Evolutionary conservation across 495 filamentous ascomycete genomes (phyloP).

Genomic region (Trichoderma reesei): DNA sequence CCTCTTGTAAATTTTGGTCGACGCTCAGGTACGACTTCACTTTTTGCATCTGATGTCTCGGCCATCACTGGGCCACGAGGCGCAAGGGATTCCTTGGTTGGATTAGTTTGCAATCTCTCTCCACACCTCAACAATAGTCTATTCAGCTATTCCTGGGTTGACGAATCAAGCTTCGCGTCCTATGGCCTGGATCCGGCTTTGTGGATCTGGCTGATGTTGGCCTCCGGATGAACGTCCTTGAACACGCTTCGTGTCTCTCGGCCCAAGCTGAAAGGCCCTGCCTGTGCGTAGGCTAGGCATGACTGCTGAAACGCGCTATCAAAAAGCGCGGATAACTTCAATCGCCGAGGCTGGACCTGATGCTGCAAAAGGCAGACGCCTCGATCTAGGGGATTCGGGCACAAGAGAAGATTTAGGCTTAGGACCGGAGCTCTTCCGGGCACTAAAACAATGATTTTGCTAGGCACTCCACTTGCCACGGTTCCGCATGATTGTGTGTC

Average conservation of each 20-base stretch:
- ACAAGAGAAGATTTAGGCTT: background rate
- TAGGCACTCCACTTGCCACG: background rate
- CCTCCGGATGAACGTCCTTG: background rate
- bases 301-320: background rate
- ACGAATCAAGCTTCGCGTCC: background rate
- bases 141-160: background rate
- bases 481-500: background rate
- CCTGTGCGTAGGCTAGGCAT: background rate
- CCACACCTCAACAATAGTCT: background rate
- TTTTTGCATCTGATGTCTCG: background rate
- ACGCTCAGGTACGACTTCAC: background rate
- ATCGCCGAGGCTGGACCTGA: background rate
- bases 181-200: background rate
- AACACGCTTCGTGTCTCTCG: background rate
- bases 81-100: background rate
- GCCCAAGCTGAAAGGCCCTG: background rate
- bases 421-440: background rate
- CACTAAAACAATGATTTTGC: background rate
- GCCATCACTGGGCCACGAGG: background rate
- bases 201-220: background rate
- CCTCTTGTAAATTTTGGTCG: no score
- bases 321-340: background rate
- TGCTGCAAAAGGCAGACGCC: background rate
- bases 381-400: conserved; percentile 1
- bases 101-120: background rate